Percentiles rank a stretch among this genome's conserved stretches.
Evolutionary conservation across 257 asterid genomes (phyloP).

Genomic region (Jaltomata sinuosa): DNA sequence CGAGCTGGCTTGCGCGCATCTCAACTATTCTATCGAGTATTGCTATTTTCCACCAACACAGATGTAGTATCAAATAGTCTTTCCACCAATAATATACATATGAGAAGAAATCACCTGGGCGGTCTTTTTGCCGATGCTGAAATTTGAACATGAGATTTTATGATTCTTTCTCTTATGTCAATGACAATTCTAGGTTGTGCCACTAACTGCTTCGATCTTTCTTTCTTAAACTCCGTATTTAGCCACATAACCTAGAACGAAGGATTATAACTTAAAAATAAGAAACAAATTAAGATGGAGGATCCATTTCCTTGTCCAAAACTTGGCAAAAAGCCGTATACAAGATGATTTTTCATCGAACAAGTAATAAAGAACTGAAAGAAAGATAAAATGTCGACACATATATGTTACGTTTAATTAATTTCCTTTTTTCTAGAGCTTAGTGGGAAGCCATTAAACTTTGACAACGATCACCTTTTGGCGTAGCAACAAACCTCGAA

Average conservation of each 20-base stretch:
- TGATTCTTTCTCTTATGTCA: background rate
- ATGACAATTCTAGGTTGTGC: background rate
- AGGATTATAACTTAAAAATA: too few species aligned
- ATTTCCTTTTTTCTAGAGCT: background rate
- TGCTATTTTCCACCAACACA: background rate
- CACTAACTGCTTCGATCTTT: too few species aligned
- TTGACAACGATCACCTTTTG: conserved; percentile 6
- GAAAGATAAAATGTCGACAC: background rate
- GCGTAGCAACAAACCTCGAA: conserved; percentile 55
- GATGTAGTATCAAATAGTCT: background rate
- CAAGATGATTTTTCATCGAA: background rate
- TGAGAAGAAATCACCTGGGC: background rate
- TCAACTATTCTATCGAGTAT: background rate
- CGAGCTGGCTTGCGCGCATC: background rate
- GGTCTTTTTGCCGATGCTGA: background rate
- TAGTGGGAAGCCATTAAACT: conserved; percentile 15
- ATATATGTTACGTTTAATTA: background rate
- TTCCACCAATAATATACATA: background rate
- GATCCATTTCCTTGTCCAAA: background rate
- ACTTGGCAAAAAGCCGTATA: background rate
- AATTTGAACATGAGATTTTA: background rate
- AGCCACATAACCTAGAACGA: too few species aligned
- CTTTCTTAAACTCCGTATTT: too few species aligned
- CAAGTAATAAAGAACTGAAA: background rate
- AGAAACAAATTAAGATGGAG: background rate